Evolutionary conservation across 306 rosid genomes (phyloP).

Genomic region (Pyrus pyrifolia): DNA sequence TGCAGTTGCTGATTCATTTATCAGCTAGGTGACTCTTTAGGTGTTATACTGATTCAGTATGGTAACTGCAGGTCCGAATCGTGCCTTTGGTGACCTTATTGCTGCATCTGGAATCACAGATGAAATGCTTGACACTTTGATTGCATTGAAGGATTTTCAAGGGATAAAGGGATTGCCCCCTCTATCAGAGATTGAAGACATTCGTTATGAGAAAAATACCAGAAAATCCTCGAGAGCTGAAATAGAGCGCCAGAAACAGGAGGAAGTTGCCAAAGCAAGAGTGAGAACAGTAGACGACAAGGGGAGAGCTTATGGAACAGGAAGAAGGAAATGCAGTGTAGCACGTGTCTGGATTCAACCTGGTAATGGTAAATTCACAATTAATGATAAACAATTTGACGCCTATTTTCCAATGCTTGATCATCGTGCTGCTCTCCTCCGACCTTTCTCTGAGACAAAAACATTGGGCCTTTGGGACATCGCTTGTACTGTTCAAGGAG

Average conservation of each 20-base stretch:
- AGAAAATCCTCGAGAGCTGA: slow-evolving; percentile 67
- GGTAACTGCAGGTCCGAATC: slow-evolving; percentile 59
- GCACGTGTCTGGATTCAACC: slow-evolving; percentile 96
- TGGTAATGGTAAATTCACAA: slow-evolving; percentile 68
- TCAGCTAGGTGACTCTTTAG: neutral
- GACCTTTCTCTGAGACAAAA: slow-evolving; percentile 91
- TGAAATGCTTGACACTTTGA: slow-evolving; percentile 89
- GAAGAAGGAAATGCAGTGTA: slow-evolving; percentile 94
- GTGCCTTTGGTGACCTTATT: slow-evolving; percentile 85
- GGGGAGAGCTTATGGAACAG: slow-evolving; percentile 92
- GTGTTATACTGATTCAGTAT: neutral
- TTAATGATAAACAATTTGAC: slow-evolving; percentile 83
- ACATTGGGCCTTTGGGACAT: slow-evolving; percentile 95
- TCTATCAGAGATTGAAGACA: slow-evolving; percentile 60
- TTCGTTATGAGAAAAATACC: slow-evolving; percentile 66
- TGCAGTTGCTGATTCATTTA: neutral
- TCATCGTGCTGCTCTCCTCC: slow-evolving; percentile 87
- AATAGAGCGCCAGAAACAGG: slow-evolving; percentile 88
- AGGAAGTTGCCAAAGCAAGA: slow-evolving; percentile 80
- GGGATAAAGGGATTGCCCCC: slow-evolving; percentile 86
- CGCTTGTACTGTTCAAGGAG: slow-evolving; percentile 82
- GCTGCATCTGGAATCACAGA: slow-evolving; percentile 94
- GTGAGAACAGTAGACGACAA: slow-evolving; percentile 83
- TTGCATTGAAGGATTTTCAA: slow-evolving; percentile 75
- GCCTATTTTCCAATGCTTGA: slow-evolving; percentile 94